Evolutionary conservation across 805 yeast genomes (phyloP), one percentile per base, ranked within the genome.

Genomic region (Candida schatavii): DNA sequence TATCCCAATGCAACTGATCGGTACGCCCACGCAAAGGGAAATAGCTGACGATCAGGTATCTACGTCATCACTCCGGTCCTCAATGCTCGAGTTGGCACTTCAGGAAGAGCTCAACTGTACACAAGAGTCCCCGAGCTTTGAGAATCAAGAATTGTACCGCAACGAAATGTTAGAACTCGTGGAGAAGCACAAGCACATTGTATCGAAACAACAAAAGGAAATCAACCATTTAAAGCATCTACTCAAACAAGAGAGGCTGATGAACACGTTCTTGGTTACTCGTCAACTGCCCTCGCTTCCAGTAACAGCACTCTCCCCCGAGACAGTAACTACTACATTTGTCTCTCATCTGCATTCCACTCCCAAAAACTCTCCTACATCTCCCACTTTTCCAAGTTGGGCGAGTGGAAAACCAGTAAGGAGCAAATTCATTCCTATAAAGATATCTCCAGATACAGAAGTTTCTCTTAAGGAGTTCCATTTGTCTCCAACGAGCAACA

Each of bases 201-300:
- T 60, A 7, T 35, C 42, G 13, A 57, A 51, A 38, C 63, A 62
- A 38, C 58, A 56, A 40, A 45, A 50, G 14, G 64, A 61, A 44
- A 59, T 57, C 15, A 45, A 50, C 11, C 50, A 54, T 34, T 45
- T 60, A 19, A 56, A 51, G 32, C 39, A 49, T 14, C 47, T 62
- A 18, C 46, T 62, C 35, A 38, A 36, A 11, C 51, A 56, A 28
- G 64, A 62, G 43, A 50, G 55, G 35, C 44, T 7, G 2, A 50
- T 31, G 11, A 31, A 31, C 21, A 6, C 35, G 11, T 14, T 31
- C 35, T 18, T 31, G 5, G 19, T 18, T 13, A 31, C 35, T 9
- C 7, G 22, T 14, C 19, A 18, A 17, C 19, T 11, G 5, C 35
- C 32, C 32, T 22, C 15, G 19, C 9, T 6, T 17, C 35, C 21